Evolutionary conservation across 257 asterid genomes (phyloP).

Genomic region (Eustoma russellianum): DNA sequence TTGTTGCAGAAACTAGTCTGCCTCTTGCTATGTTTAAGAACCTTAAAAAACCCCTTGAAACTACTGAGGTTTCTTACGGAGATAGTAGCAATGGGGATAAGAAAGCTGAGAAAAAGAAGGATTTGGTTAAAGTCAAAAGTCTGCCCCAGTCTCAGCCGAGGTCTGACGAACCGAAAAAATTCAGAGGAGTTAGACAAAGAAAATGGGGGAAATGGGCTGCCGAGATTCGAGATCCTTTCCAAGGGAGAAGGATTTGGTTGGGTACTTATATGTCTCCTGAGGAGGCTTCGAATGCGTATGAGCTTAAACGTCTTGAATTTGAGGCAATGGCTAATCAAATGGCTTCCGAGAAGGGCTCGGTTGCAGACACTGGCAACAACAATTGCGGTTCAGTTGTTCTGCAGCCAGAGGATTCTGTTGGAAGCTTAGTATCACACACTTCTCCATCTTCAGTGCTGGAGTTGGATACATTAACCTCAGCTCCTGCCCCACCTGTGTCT

Average conservation of each 20-base stretch:
- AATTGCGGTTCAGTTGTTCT: slow-evolving; percentile 13
- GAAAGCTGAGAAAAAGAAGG: slow-evolving; percentile 18
- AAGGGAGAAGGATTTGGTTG: slow-evolving; percentile 68
- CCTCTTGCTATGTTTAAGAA: slow-evolving; percentile 15
- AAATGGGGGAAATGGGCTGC: slow-evolving; percentile 99
- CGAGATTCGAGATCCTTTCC: slow-evolving; percentile 72
- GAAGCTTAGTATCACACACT: slow-evolving; percentile 39
- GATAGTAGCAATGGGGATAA: slow-evolving; percentile 34
- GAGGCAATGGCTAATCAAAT: slow-evolving; percentile 32
- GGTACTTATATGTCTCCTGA: slow-evolving; percentile 70
- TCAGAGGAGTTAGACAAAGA: slow-evolving; percentile 68
- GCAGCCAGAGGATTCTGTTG: slow-evolving; percentile 38
- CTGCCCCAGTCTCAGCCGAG: slow-evolving; percentile 7
- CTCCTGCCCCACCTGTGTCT: slow-evolving; percentile 6
- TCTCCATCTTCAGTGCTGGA: slow-evolving; percentile 53
- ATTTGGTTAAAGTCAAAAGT: slow-evolving; percentile 6
- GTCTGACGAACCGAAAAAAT: slow-evolving; percentile 20
- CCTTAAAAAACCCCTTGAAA: slow-evolving; percentile 9
- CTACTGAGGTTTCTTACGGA: slow-evolving; percentile 28
- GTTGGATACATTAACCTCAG: slow-evolving; percentile 31
- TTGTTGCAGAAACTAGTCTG: slow-evolving; percentile 40
- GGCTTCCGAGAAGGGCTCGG: slow-evolving; percentile 19
- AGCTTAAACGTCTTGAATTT: slow-evolving; percentile 49
- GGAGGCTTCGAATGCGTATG: slow-evolving; percentile 70
- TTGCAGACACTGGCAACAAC: slow-evolving; percentile 1